phyloP scores from a whole-genome alignment of 2,329 filamentous ascomycete genomes.

The Sporothrix protearum region DNA sequence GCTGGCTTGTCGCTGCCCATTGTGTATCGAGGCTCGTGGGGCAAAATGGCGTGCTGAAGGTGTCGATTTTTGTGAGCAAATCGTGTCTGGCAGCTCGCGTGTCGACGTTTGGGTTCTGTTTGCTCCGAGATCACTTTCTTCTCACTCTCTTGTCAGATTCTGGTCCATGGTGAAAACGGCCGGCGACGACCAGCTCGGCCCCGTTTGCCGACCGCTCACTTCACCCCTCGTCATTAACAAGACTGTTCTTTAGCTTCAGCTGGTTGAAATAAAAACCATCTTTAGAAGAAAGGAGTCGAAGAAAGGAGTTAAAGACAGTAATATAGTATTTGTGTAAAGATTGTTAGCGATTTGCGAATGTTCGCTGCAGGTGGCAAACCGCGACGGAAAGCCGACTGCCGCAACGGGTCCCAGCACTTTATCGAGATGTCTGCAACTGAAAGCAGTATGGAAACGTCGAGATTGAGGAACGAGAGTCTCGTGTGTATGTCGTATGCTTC shows the following conservation, averaged over 20 bases:
- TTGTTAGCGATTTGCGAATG: background rate
- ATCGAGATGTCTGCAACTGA: no score
- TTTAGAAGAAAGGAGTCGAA: background rate
- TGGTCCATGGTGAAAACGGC: background rate
- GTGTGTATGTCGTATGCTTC: no score
- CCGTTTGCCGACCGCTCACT: background rate
- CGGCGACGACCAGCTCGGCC: background rate
- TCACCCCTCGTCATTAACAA: background rate
- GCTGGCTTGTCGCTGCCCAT: background rate
- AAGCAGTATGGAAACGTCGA: no score
- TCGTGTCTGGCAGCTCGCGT: background rate
- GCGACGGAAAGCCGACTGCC: background rate
- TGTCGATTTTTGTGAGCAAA: background rate
- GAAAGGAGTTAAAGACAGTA: background rate
- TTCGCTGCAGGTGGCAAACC: background rate
- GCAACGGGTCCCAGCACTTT: background rate
- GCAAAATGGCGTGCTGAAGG: background rate
- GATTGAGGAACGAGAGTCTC: background rate
- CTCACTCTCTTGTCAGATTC: background rate
- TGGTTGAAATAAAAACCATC: background rate
- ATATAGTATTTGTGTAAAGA: background rate
- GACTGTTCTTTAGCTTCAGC: background rate
- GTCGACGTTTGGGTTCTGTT: background rate
- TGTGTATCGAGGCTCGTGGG: background rate
- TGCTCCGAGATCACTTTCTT: background rate